Base-by-base conservation (phyloP, 148 eudicot species). In the Silene uniflora region DNA sequence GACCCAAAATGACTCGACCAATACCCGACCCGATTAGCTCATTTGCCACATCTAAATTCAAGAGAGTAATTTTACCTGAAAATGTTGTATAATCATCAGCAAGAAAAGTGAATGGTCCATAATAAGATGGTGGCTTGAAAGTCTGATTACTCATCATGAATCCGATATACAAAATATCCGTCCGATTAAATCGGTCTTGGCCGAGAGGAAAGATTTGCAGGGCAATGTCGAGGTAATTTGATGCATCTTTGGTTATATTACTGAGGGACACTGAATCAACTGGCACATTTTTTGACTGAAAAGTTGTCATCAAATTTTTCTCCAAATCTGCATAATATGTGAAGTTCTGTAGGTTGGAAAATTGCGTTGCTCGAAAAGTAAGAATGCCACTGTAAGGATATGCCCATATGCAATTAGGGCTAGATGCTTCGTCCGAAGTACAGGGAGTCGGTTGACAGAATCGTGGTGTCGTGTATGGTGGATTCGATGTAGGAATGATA, bases 381-480 rank as follows among this genome's bases (percentile, higher is more conserved):
- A 86, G 76, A 46, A 39, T 72, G 23, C 88, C 88, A 17, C 32
- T 79, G 58, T 81, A 86, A 62, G 88, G 85, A 73, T 73, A 76
- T 25, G 80, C 81, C 21, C 88, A 83, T 25, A 29, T 65, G 62
- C 88, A 86, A 61, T 62, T 81, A 18, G 88, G 86, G 76, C 86
- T 83, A 7, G 81, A 72, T 52, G 77, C 6, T 79, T 79, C 75
- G 35, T 72, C 69, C 7, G 76, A 62, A 44, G 29, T 58, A 71
- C 88, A 83, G 7, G 70, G 21, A 27, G 61, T 10, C 1, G 72
- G 83, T 21, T 24, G 6, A 69, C 88, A 81, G 32, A 83, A 74
- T 22, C 58, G 54, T 16, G 73, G 62, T 69, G 76, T 73, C 56
- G 83, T 71, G 62, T 71, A 71, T 49, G 74, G 54, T 25, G 74